These are phyloP conservation scores for Globisporangium yorkense DNA, from an alignment of 352 stramenopile genomes.

Conservation along the genomic window DNA sequence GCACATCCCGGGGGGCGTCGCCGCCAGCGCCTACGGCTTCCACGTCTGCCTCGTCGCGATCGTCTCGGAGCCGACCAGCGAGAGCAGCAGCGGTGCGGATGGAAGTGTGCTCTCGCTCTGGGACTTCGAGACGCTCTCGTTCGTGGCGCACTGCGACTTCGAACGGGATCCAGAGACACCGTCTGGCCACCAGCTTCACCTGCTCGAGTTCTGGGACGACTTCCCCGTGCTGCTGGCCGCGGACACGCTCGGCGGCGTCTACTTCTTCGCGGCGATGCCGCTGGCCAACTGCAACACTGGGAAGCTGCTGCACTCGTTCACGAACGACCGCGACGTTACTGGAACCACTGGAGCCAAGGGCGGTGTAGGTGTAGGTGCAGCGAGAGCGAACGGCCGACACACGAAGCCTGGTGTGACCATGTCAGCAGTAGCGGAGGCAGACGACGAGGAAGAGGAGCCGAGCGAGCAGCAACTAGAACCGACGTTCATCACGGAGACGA, in stretches of 20 bases:
- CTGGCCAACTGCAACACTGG: slow-evolving; percentile 37
- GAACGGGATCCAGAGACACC: neutral
- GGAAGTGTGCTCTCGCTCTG: slow-evolving; percentile 46
- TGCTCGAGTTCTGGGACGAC: slow-evolving; percentile 64
- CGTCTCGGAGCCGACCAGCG: slow-evolving; percentile 25
- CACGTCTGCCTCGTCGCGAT: slow-evolving; percentile 66
- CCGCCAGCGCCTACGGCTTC: slow-evolving; percentile 56
- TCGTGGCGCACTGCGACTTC: slow-evolving; percentile 32
- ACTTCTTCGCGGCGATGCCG: slow-evolving; percentile 51
- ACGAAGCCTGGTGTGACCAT: neutral
- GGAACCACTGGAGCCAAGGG: no score
- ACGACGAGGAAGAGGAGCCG: slow-evolving; percentile 8
- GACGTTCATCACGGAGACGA: slow-evolving; percentile 28
- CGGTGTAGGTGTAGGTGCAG: neutral
- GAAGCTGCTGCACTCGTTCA: slow-evolving; percentile 47
- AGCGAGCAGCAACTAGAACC: slow-evolving; percentile 1
- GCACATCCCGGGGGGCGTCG: slow-evolving; percentile 47
- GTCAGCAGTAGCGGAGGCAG: neutral
- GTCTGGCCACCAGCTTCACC: slow-evolving; percentile 21
- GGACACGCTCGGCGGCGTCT: slow-evolving; percentile 41
- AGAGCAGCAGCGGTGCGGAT: slow-evolving; percentile 19
- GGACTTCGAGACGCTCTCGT: slow-evolving; percentile 71
- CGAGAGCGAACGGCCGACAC: neutral
- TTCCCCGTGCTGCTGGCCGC: slow-evolving; percentile 56
- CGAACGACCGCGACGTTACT: slow-evolving; percentile 28